phyloP scores from a whole-genome alignment of 1,284 basidiomycete genomes.

The Fomitiporia mediterranea region DNA sequence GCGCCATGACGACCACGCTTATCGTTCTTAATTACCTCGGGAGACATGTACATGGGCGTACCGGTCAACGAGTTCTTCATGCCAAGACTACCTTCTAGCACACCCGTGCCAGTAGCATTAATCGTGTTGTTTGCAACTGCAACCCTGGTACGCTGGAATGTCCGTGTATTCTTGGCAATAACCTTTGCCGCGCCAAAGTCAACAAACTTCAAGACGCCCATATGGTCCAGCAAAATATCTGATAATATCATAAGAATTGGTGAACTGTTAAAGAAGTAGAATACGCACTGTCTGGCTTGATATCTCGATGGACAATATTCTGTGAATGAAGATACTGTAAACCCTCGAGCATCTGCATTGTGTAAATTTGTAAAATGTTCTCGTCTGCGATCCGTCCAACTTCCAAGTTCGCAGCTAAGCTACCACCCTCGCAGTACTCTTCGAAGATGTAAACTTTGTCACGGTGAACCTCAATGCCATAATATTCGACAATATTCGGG shows the following conservation, averaged over 20 bases:
- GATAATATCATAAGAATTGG: constrained; percentile 22
- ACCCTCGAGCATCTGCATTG: constrained; percentile 96
- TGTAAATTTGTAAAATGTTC: constrained; percentile 92
- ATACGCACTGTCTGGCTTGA: constrained; percentile 96
- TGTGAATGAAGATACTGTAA: constrained; percentile 91
- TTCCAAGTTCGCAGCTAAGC: constrained; percentile 85
- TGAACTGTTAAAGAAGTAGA: constrained; percentile 9
- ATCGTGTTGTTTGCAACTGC: constrained; percentile 23
- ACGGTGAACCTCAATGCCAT: constrained; percentile 98
- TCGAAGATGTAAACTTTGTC: constrained; percentile 99
- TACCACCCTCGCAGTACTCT: constrained; percentile 97
- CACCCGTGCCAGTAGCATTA: constrained; percentile 31
- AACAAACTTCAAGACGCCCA: constrained; percentile 94
- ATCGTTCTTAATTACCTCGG: constrained; percentile 95
- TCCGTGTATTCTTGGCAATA: constrained; percentile 89
- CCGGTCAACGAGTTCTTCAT: constrained; percentile 89
- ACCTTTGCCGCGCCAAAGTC: constrained; percentile 99
- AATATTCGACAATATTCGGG: constrained; percentile 98
- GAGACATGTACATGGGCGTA: constrained; percentile 99
- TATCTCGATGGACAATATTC: constrained; percentile 93
- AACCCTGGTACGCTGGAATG: constrained; percentile 64
- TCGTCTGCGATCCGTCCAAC: constrained; percentile 97
- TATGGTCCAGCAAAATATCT: constrained; percentile 95
- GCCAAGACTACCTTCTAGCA: constrained; percentile 40
- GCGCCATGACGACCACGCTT: constrained; percentile 86